Percentiles rank a stretch among this genome's conserved stretches.
Conservation (phyloP, 345 rosid species). For the Camelina sativa region DNA sequence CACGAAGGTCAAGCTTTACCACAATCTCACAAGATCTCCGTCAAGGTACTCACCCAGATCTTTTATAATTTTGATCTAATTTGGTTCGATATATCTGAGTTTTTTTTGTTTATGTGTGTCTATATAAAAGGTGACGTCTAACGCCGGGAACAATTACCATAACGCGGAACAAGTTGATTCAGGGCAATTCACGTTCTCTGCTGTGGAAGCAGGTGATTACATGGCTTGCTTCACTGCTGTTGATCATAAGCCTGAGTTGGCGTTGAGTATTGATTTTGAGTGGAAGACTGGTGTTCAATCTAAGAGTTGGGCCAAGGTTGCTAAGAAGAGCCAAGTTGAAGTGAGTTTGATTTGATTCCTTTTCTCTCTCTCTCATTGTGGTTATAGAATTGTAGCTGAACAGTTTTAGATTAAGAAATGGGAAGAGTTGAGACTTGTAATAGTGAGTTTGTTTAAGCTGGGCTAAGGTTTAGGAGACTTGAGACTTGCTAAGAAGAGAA, state of each 20-base stretch:
- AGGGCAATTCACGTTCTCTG: slow-evolving; percentile 90
- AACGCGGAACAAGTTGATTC: slow-evolving; percentile 67
- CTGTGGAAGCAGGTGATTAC: slow-evolving; percentile 84
- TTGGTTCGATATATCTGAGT: slow-evolving; percentile 19
- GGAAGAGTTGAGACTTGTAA: too few species aligned
- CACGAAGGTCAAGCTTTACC: slow-evolving; percentile 70
- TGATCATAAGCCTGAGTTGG: slow-evolving; percentile 59
- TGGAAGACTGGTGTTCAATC: slow-evolving; percentile 90
- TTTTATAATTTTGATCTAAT: slow-evolving; percentile 1
- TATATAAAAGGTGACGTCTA: slow-evolving; percentile 86
- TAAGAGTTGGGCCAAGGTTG: slow-evolving; percentile 82
- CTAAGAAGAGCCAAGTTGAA: slow-evolving; percentile 72
- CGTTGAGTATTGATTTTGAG: slow-evolving; percentile 73
- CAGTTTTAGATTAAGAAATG: too few species aligned
- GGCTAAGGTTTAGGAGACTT: too few species aligned
- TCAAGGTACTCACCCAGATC: slow-evolving; percentile 54
- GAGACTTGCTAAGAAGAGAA: too few species aligned
- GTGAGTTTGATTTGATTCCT: slow-evolving; percentile 29
- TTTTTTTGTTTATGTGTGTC: neutral
- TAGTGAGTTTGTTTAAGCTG: too few species aligned
- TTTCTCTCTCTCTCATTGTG: too few species aligned
- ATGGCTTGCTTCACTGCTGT: slow-evolving; percentile 77
- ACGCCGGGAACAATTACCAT: slow-evolving; percentile 70
- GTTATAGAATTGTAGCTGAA: too few species aligned
- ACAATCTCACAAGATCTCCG: slow-evolving; percentile 73